Percentiles rank a stretch among this genome's conserved stretches.
phyloP scores from a whole-genome alignment of 495 filamentous ascomycete species.

The Podospora conica region DNA sequence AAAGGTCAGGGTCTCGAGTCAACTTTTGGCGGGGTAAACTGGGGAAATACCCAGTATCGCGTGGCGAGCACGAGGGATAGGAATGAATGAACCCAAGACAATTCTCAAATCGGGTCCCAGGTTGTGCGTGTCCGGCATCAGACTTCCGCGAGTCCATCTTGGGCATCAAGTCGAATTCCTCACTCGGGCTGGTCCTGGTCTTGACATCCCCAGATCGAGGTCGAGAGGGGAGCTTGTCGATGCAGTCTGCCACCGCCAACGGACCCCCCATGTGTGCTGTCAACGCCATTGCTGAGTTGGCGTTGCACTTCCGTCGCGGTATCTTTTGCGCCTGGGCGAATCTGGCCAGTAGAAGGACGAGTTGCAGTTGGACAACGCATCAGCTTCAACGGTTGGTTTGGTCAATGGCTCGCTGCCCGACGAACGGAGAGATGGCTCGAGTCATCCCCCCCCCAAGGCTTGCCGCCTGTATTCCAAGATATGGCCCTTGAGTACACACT shows the following conservation, averaged over 20 bases:
- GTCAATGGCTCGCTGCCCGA: constrained; percentile 1
- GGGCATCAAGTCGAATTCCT: background rate
- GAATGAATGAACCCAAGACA: background rate
- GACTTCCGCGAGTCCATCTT: too few relatives aligned
- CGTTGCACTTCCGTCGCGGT: background rate
- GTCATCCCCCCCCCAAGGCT: background rate
- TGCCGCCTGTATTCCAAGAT: background rate
- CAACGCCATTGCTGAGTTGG: constrained; percentile 7
- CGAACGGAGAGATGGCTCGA: background rate
- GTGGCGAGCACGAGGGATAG: background rate
- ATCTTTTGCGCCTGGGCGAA: background rate
- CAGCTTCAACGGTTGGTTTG: background rate
- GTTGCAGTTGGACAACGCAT: constrained; percentile 3
- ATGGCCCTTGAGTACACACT: background rate
- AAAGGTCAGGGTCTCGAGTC: background rate
- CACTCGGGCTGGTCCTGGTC: background rate
- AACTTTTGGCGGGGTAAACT: background rate
- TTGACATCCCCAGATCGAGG: background rate
- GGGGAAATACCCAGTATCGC: background rate
- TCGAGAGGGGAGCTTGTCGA: background rate
- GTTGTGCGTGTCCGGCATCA: background rate
- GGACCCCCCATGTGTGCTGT: constrained; percentile 6
- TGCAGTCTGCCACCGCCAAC: background rate
- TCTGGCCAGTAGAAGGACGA: background rate
- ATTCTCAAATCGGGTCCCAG: background rate